Percentiles rank a stretch among this genome's conserved stretches.
phyloP scores from a whole-genome alignment of 1,139 yeast genomes.

The Taphrina pruni region DNA sequence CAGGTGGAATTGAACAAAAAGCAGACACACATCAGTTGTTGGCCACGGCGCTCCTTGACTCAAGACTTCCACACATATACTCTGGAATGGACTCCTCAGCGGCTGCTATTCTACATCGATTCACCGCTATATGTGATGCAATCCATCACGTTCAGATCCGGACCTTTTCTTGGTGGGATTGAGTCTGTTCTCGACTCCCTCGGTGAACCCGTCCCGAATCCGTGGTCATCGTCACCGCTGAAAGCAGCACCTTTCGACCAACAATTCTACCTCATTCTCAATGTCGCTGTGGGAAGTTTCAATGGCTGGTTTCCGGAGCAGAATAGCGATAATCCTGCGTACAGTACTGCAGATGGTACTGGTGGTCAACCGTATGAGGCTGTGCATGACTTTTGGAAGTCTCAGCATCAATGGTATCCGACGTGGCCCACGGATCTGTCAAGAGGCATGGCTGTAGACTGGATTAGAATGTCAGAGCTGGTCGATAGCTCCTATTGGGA shows the following conservation, averaged over 20 bases:
- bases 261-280: slow-evolving; percentile 44
- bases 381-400: slow-evolving; percentile 38
- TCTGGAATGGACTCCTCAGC: slow-evolving; percentile 45
- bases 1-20: slow-evolving; percentile 33
- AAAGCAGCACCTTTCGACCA: slow-evolving; percentile 46
- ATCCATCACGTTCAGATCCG: slow-evolving; percentile 41
- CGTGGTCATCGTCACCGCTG: slow-evolving; percentile 44
- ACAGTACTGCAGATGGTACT: slow-evolving; percentile 19
- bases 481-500: slow-evolving; percentile 33
- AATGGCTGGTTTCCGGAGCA: slow-evolving; percentile 45
- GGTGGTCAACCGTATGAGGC: slow-evolving; percentile 37
- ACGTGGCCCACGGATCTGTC: slow-evolving; percentile 32
- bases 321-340: slow-evolving; percentile 44
- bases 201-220: slow-evolving; percentile 42
- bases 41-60: slow-evolving; percentile 42
- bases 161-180: slow-evolving; percentile 42
- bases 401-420: slow-evolving; percentile 33
- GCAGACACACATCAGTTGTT: slow-evolving; percentile 30
- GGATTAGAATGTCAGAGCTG: slow-evolving; percentile 31
- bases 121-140: slow-evolving; percentile 44
- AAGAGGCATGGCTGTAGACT: slow-evolving; percentile 39
- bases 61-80: slow-evolving; percentile 44
- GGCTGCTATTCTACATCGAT: slow-evolving; percentile 44
- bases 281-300: slow-evolving; percentile 46
- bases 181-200: slow-evolving; percentile 43